Conservation (phyloP, 345 rosid species). For the Draba incana region DNA sequence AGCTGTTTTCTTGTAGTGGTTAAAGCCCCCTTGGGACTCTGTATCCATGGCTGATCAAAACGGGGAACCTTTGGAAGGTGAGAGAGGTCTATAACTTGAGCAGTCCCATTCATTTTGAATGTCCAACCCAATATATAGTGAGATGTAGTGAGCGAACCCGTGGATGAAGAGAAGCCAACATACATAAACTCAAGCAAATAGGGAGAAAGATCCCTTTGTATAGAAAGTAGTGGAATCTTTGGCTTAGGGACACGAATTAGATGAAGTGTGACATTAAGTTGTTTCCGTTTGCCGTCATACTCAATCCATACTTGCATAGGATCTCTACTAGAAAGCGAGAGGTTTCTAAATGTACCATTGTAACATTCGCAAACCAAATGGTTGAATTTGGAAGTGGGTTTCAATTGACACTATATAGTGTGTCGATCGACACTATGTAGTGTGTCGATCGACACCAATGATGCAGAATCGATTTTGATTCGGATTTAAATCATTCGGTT, state of each 20-base stretch:
- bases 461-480: no score
- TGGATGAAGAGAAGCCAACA: conserved; percentile 15
- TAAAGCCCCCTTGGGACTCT: neutral
- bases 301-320: conserved; percentile 63
- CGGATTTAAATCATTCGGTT: no score
- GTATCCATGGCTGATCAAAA: neutral
- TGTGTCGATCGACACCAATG: no score
- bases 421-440: no score
- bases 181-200: conserved; percentile 47
- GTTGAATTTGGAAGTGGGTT: no score
- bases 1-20: no score
- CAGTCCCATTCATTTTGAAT: conserved; percentile 50
- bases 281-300: conserved; percentile 43
- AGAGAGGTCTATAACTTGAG: conserved; percentile 12
- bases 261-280: conserved; percentile 53
- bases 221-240: conserved; percentile 15
- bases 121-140: conserved; percentile 29
- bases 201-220: conserved; percentile 39
- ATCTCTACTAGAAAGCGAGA: conserved; percentile 41
- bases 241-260: conserved; percentile 45
- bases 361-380: no score
- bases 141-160: neutral
- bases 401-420: no score
- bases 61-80: conserved; percentile 23
- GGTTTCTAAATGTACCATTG: conserved; percentile 4